phyloP scores from a whole-genome alignment of 2,329 filamentous ascomycete genomes.

The Nigrospora osmanthi region DNA sequence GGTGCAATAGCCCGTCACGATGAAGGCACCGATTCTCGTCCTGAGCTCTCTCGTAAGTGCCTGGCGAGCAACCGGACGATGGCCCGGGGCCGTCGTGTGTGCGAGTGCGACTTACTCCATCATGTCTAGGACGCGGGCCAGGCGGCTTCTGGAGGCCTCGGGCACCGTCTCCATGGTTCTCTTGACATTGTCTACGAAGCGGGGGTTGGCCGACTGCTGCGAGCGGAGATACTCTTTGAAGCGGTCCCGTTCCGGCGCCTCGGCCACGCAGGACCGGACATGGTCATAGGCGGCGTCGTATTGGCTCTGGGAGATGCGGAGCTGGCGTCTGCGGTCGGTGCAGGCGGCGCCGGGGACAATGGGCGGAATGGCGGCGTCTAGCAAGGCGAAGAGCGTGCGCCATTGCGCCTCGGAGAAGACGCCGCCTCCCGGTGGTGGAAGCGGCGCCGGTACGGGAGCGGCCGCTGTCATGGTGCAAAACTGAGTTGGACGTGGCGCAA shows the following conservation, averaged over 20 bases:
- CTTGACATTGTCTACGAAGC: slow-evolving; percentile 42
- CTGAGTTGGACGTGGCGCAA: too few species aligned
- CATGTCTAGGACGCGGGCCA: slow-evolving; percentile 30
- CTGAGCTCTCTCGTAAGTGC: slow-evolving; percentile 27
- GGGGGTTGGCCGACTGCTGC: slow-evolving; percentile 40
- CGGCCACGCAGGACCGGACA: slow-evolving; percentile 24
- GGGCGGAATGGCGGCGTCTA: slow-evolving; percentile 54
- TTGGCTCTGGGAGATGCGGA: slow-evolving; percentile 39
- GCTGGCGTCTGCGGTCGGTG: slow-evolving; percentile 29
- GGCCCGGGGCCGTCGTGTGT: neutral
- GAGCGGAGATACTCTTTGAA: slow-evolving; percentile 46
- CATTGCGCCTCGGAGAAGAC: slow-evolving; percentile 36
- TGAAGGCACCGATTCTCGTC: slow-evolving; percentile 52
- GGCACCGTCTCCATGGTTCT: slow-evolving; percentile 31
- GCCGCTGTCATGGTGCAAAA: too few species aligned
- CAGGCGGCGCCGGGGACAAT: slow-evolving; percentile 35
- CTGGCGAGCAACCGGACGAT: too few species aligned
- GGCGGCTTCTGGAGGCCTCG: slow-evolving; percentile 18
- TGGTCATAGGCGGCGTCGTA: slow-evolving; percentile 37
- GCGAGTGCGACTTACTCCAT: slow-evolving; percentile 33
- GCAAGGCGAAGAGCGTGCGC: slow-evolving; percentile 42
- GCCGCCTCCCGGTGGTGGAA: slow-evolving; percentile 10
- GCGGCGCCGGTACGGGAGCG: slow-evolving; percentile 9
- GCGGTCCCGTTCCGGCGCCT: slow-evolving; percentile 29
- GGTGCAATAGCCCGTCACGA: slow-evolving; percentile 60